Evolutionary conservation across 495 filamentous ascomycete species (phyloP).

Genomic region (Copromyces sp.): DNA sequence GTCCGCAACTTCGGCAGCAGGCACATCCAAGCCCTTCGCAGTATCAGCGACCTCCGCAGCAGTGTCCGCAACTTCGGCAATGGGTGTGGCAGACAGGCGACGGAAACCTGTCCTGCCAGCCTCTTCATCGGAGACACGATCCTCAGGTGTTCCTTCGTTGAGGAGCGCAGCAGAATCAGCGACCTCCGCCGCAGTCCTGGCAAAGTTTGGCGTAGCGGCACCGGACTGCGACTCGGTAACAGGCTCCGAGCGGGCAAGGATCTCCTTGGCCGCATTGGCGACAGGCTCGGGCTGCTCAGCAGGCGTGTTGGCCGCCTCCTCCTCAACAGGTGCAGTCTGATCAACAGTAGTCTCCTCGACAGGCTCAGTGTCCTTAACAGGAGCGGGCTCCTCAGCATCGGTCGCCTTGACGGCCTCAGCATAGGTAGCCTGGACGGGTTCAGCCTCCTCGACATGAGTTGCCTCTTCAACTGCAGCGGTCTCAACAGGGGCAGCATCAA

Average conservation of each 20-base stretch:
- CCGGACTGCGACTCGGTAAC: conserved; percentile 8
- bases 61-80: conserved; percentile 25
- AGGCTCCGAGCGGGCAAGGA: background rate
- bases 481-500: background rate
- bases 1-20: conserved; percentile 28
- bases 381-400: background rate
- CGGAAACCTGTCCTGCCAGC: conserved; percentile 20
- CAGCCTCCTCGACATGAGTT: background rate
- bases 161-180: conserved; percentile 32
- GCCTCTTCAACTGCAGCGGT: background rate
- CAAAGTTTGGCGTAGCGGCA: conserved; percentile 13
- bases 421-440: background rate
- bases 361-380: background rate
- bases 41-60: conserved; percentile 22
- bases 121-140: conserved; percentile 19
- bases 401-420: background rate
- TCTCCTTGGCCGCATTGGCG: conserved; percentile 2
- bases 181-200: conserved; percentile 28
- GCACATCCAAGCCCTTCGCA: conserved; percentile 4
- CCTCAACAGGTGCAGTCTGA: background rate
- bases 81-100: conserved; percentile 23
- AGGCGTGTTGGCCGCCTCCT: background rate
- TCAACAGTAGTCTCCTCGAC: background rate
- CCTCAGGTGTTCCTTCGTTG: conserved; percentile 22
- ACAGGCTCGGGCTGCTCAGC: background rate